phyloP scores from a whole-genome alignment of 2,329 filamentous ascomycete genomes.

The Alternaria consortialis region DNA sequence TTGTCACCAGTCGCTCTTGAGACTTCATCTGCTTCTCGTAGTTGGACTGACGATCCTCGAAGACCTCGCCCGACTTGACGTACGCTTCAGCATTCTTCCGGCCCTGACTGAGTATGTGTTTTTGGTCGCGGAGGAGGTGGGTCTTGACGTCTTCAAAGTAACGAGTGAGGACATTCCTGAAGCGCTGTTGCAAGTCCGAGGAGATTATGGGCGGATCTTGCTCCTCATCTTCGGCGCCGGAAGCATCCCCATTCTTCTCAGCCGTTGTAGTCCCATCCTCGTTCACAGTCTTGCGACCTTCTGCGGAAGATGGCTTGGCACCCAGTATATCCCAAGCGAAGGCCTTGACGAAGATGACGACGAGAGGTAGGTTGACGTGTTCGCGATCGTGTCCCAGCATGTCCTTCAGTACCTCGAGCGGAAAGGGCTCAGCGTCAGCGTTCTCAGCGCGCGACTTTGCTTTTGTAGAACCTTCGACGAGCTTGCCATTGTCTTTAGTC shows the following conservation, averaged over 20 bases:
- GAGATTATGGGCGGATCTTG: slow-evolving; percentile 78
- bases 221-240: slow-evolving; percentile 62
- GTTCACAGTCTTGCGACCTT: slow-evolving; percentile 84
- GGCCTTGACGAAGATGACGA: slow-evolving; percentile 94
- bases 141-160: slow-evolving; percentile 94
- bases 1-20: slow-evolving; percentile 88
- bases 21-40: slow-evolving; percentile 94
- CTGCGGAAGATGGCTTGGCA: slow-evolving; percentile 73
- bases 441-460: slow-evolving; percentile 67
- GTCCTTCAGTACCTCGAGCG: slow-evolving; percentile 96
- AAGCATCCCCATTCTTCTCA: slow-evolving; percentile 62
- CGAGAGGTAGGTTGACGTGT: slow-evolving; percentile 86
- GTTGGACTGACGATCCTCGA: slow-evolving; percentile 94
- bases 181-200: slow-evolving; percentile 81
- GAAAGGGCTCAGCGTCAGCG: slow-evolving; percentile 86
- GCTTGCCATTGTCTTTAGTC: slow-evolving; percentile 65
- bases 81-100: slow-evolving; percentile 97
- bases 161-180: slow-evolving; percentile 81
- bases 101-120: slow-evolving; percentile 83
- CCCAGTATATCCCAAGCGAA: slow-evolving; percentile 97
- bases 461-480: slow-evolving; percentile 68
- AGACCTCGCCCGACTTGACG: slow-evolving; percentile 97
- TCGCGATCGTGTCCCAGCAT: slow-evolving; percentile 92
- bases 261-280: slow-evolving; percentile 76
- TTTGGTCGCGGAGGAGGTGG: slow-evolving; percentile 90